Percentiles rank a stretch among this genome's conserved stretches.
These are phyloP conservation scores for Inga laurina DNA, from an alignment of 306 rosid species.

Conservation along the genomic window DNA sequence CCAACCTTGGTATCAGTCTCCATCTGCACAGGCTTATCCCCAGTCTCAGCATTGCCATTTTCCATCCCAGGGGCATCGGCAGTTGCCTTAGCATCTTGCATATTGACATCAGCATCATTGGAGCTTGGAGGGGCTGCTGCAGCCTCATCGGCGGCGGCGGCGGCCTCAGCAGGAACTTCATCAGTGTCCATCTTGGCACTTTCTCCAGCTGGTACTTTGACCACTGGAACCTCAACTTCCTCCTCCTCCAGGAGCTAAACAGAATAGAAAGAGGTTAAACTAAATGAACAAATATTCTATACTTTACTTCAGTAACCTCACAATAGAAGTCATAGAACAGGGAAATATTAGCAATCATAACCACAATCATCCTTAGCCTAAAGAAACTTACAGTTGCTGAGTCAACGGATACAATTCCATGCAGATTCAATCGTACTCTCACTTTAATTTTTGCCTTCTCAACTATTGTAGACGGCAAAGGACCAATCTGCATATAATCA, in stretches of 20 bases:
- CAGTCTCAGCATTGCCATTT: constrained; percentile 65
- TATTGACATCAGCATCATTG: constrained; percentile 58
- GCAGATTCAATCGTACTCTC: constrained; percentile 73
- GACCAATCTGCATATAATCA: constrained; percentile 73
- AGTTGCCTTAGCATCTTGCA: constrained; percentile 81
- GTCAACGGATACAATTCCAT: constrained; percentile 78
- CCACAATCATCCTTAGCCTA: not conserved
- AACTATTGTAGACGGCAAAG: constrained; percentile 60
- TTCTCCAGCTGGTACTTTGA: constrained; percentile 60
- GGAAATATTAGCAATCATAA: not conserved
- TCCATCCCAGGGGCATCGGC: constrained; percentile 55
- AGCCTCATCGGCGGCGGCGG: constrained; percentile 42
- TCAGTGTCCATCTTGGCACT: constrained; percentile 77
- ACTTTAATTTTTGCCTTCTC: constrained; percentile 77
- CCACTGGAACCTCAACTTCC: constrained; percentile 73
- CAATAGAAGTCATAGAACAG: not conserved
- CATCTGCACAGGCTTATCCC: constrained; percentile 83
- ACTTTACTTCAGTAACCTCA: not conserved
- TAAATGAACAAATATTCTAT: not conserved
- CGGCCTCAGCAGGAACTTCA: constrained; percentile 56
- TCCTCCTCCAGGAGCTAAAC: constrained; percentile 88
- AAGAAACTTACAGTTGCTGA: constrained; percentile 72
- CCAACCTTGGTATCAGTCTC: constrained; percentile 82
- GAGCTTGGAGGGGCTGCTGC: constrained; percentile 48
- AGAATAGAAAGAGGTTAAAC: not conserved